These are phyloP conservation scores for Xylaria sp. DNA, from an alignment of 2,329 filamentous ascomycete genomes.

Conservation along the genomic window DNA sequence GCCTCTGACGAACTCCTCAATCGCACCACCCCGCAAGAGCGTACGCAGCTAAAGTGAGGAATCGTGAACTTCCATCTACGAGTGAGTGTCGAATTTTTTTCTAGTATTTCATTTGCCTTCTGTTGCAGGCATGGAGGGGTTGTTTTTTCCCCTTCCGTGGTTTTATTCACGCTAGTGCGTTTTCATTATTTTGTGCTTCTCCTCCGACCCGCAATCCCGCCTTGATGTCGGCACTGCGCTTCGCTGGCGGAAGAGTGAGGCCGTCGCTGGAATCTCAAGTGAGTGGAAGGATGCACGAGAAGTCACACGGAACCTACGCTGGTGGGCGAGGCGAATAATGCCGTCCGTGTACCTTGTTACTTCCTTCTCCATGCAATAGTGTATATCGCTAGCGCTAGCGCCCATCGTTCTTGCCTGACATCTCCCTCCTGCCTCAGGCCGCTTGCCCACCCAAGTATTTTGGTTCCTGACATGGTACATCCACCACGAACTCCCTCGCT, in stretches of 20 bases:
- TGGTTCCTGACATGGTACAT: neutral
- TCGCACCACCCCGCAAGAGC: neutral
- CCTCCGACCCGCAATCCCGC: neutral
- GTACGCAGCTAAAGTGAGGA: neutral
- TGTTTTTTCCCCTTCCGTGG: neutral
- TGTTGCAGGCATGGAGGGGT: neutral
- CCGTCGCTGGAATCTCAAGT: neutral
- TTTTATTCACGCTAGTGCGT: neutral
- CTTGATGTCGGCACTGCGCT: neutral
- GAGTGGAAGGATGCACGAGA: neutral
- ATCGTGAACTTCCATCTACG: neutral
- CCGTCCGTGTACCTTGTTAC: neutral
- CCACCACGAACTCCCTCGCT: neutral
- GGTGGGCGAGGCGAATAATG: neutral
- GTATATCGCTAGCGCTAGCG: conserved; percentile 7
- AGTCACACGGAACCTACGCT: neutral
- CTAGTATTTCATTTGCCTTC: neutral
- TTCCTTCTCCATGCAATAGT: neutral
- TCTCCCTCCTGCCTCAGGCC: neutral
- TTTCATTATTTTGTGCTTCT: neutral
- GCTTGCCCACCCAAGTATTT: neutral
- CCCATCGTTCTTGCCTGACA: conserved; percentile 11
- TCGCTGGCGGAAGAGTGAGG: neutral
- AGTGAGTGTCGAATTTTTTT: neutral
- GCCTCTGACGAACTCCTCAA: neutral